phyloP scores from a whole-genome alignment of 179 eudicot genomes.

The Beta macrorhiza region DNA sequence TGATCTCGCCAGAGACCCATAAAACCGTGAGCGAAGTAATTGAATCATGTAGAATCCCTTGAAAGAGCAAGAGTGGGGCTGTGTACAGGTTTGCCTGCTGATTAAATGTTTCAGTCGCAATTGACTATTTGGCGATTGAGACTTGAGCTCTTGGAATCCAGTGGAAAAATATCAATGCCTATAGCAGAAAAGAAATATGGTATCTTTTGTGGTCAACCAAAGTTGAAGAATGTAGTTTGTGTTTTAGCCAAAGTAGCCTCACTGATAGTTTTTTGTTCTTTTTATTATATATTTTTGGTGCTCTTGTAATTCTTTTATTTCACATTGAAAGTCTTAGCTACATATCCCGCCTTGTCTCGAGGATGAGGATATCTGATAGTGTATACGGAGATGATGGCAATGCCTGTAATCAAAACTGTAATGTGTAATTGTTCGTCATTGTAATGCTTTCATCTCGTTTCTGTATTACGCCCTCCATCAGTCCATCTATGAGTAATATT shows the following conservation, averaged over 20 bases:
- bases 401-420: slow-evolving; percentile 18
- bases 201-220: slow-evolving; percentile 11
- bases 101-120: slow-evolving; percentile 1
- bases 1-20: slow-evolving; percentile 96
- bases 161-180: not conserved
- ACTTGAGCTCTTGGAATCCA: not conserved
- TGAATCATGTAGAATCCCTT: slow-evolving; percentile 63
- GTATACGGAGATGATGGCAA: slow-evolving; percentile 15
- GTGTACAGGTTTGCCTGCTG: slow-evolving; percentile 25
- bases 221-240: slow-evolving; percentile 24
- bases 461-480: not conserved
- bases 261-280: not conserved
- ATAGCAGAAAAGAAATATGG: not conserved
- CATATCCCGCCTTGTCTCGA: slow-evolving; percentile 8
- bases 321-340: slow-evolving; percentile 13
- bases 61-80: slow-evolving; percentile 26
- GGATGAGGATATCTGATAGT: slow-evolving; percentile 15
- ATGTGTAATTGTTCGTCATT: slow-evolving; percentile 16
- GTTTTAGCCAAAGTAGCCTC: slow-evolving; percentile 10
- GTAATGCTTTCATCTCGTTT: not conserved
- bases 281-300: not conserved
- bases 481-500: too few species aligned
- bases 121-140: not conserved
- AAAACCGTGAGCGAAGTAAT: slow-evolving; percentile 79
- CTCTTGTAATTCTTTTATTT: slow-evolving; percentile 22